Percentiles rank a stretch among this genome's conserved stretches.
These are phyloP conservation scores for Globisporangium uncinulatum DNA, from an alignment of 352 stramenopile genomes.

Conservation along the genomic window DNA sequence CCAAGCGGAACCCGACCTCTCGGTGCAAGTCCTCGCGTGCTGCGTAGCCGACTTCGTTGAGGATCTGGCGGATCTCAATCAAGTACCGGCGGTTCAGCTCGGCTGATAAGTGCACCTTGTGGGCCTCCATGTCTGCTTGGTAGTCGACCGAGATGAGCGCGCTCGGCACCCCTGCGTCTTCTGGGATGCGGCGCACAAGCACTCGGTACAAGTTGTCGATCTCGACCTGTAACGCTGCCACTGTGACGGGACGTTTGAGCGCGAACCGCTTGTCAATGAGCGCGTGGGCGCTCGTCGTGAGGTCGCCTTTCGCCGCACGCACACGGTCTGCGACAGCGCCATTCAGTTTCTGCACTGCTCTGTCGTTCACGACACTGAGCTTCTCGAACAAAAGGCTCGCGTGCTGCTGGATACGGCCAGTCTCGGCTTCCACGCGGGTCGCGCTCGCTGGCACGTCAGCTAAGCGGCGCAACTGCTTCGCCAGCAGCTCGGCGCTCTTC, in stretches of 20 bases:
- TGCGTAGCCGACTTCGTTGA: slow-evolving; percentile 59
- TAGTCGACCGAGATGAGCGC: slow-evolving; percentile 37
- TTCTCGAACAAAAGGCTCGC: slow-evolving; percentile 65
- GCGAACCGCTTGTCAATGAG: slow-evolving; percentile 55
- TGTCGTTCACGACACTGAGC: slow-evolving; percentile 66
- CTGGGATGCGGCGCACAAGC: slow-evolving; percentile 20
- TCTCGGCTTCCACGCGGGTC: slow-evolving; percentile 43
- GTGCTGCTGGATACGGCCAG: slow-evolving; percentile 49
- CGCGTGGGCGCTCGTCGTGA: slow-evolving; percentile 60
- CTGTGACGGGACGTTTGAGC: slow-evolving; percentile 37
- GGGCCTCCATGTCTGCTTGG: slow-evolving; percentile 42
- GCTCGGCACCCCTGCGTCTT: slow-evolving; percentile 23
- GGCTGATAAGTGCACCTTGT: slow-evolving; percentile 56
- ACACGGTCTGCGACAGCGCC: slow-evolving; percentile 44
- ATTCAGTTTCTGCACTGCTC: slow-evolving; percentile 56
- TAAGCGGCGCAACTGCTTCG: slow-evolving; percentile 37
- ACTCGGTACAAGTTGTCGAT: slow-evolving; percentile 43
- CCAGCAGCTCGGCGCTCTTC: slow-evolving; percentile 43
- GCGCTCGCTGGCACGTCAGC: slow-evolving; percentile 43
- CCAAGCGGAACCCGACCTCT: slow-evolving; percentile 49
- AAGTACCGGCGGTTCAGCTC: slow-evolving; percentile 75
- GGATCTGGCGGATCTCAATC: slow-evolving; percentile 70
- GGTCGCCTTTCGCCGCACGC: slow-evolving; percentile 41
- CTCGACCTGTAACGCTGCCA: slow-evolving; percentile 51
- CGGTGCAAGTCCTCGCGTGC: slow-evolving; percentile 60